A percentile compares a stretch with the other conserved stretches of the same genome.
These are phyloP conservation scores for Pseudozyma tsukubaensis DNA, from an alignment of 1,284 basidiomycete genomes.

Conservation along the genomic window DNA sequence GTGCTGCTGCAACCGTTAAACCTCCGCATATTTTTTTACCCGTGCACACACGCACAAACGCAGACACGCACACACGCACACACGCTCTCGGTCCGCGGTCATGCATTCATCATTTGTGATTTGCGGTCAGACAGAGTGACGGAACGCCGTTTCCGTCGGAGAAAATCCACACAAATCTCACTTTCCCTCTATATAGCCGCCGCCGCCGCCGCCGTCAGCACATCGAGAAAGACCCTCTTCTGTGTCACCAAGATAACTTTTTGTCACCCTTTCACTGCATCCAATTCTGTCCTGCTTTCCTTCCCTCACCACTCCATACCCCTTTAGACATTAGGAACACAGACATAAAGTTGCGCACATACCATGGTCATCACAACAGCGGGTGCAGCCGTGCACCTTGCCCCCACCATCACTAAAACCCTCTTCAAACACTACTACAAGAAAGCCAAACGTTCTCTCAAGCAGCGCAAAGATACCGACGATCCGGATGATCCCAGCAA, in stretches of 20 bases:
- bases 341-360: not conserved
- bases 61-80: too few species aligned
- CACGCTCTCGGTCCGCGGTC: too few species aligned
- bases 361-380: constrained; percentile 63
- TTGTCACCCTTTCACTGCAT: too few species aligned
- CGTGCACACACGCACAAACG: too few species aligned
- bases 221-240: too few species aligned
- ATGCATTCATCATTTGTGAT: constrained; percentile 2
- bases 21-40: not conserved
- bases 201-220: too few species aligned
- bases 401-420: constrained; percentile 63
- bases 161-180: too few species aligned
- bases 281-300: too few species aligned
- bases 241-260: too few species aligned
- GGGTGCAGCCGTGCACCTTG: constrained; percentile 53
- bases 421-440: constrained; percentile 63
- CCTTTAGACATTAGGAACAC: not conserved
- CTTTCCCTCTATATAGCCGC: too few species aligned
- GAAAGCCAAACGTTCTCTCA: constrained; percentile 47
- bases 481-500: constrained; percentile 8
- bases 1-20: not conserved
- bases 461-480: constrained; percentile 10
- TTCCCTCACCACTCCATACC: not conserved
- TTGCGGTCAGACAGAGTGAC: not conserved
- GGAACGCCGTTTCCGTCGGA: too few species aligned